A percentile compares a stretch with the other conserved stretches of the same genome.
Conservation (phyloP, 768 basidiomycete genomes). For the Asterophora parasitica region DNA sequence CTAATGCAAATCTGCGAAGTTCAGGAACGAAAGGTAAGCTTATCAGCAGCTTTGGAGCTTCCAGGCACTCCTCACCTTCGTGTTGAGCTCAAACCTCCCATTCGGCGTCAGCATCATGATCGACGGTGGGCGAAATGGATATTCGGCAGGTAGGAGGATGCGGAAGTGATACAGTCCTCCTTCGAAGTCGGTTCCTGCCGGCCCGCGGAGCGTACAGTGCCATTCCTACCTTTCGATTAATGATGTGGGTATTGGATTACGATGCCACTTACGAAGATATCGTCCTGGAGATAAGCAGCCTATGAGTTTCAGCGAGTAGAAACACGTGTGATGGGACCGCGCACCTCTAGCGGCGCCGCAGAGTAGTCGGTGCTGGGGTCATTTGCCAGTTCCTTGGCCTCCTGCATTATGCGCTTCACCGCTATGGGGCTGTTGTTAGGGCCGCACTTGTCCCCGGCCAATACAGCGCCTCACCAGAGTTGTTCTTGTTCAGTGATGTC, state of each 20-base stretch:
- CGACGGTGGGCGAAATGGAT: slow-evolving; percentile 94
- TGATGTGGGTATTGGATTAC: slow-evolving; percentile 13
- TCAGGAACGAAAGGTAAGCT: neutral
- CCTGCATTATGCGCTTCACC: slow-evolving; percentile 96
- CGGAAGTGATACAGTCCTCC: slow-evolving; percentile 97
- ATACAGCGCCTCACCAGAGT: slow-evolving; percentile 55
- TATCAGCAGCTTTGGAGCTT: neutral
- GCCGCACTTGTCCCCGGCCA: neutral
- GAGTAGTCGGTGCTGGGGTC: slow-evolving; percentile 85
- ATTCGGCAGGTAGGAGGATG: slow-evolving; percentile 85
- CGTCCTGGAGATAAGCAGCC: slow-evolving; percentile 48
- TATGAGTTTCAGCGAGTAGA: slow-evolving; percentile 5
- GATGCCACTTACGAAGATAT: slow-evolving; percentile 70
- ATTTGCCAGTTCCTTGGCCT: slow-evolving; percentile 81
- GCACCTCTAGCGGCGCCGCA: slow-evolving; percentile 76
- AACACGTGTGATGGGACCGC: slow-evolving; percentile 10
- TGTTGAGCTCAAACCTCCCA: slow-evolving; percentile 94
- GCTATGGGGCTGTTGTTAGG: slow-evolving; percentile 39
- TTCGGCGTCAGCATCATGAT: slow-evolving; percentile 95
- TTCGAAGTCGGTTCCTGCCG: slow-evolving; percentile 84
- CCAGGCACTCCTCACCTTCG: slow-evolving; percentile 59
- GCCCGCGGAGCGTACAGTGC: slow-evolving; percentile 96
- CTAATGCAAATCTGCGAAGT: slow-evolving; percentile 81
- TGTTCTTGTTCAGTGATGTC: slow-evolving; percentile 77
- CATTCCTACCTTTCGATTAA: slow-evolving; percentile 53